These are phyloP conservation scores for Alternaria sp. DNA, from an alignment of 2,329 filamentous ascomycete genomes.

Conservation along the genomic window DNA sequence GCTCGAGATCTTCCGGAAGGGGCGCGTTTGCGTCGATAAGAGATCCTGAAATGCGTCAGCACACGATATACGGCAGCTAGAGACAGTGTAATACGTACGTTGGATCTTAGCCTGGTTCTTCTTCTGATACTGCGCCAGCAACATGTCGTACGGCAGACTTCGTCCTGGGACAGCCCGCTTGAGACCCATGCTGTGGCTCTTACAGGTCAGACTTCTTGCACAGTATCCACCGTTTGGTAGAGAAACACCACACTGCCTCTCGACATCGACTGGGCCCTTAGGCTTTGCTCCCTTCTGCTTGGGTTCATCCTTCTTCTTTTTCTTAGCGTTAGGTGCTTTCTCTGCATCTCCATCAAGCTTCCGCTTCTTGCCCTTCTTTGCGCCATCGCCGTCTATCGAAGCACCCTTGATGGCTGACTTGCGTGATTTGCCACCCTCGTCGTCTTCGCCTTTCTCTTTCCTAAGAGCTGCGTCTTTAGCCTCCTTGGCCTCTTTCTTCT, in stretches of 20 bases:
- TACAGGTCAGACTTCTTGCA: slow-evolving; percentile 89
- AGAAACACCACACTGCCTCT: slow-evolving; percentile 89
- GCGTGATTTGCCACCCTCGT: slow-evolving; percentile 53
- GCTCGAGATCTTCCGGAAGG: slow-evolving; percentile 82
- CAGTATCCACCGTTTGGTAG: slow-evolving; percentile 87
- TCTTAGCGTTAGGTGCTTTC: slow-evolving; percentile 79
- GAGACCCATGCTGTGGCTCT: slow-evolving; percentile 93
- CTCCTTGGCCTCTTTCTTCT: slow-evolving; percentile 71
- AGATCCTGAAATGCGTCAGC: slow-evolving; percentile 68
- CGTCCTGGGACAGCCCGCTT: slow-evolving; percentile 88
- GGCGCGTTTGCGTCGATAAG: slow-evolving; percentile 94
- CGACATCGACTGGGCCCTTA: slow-evolving; percentile 92
- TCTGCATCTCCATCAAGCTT: slow-evolving; percentile 69
- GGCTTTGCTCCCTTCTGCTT: slow-evolving; percentile 85
- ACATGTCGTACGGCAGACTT: slow-evolving; percentile 90
- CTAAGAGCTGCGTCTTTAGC: slow-evolving; percentile 60
- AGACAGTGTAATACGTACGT: slow-evolving; percentile 66
- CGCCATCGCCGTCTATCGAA: slow-evolving; percentile 48
- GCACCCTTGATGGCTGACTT: slow-evolving; percentile 54
- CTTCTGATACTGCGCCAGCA: slow-evolving; percentile 76
- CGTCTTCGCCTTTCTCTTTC: slow-evolving; percentile 57
- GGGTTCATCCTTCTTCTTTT: slow-evolving; percentile 94
- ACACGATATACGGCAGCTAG: background rate
- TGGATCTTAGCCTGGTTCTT: slow-evolving; percentile 99
- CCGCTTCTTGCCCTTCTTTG: slow-evolving; percentile 58